A percentile compares a stretch with the other conserved stretches of the same genome.
Evolutionary conservation across 164 flowering plant species (phyloP).

Genomic region (Echeveria elegans): DNA sequence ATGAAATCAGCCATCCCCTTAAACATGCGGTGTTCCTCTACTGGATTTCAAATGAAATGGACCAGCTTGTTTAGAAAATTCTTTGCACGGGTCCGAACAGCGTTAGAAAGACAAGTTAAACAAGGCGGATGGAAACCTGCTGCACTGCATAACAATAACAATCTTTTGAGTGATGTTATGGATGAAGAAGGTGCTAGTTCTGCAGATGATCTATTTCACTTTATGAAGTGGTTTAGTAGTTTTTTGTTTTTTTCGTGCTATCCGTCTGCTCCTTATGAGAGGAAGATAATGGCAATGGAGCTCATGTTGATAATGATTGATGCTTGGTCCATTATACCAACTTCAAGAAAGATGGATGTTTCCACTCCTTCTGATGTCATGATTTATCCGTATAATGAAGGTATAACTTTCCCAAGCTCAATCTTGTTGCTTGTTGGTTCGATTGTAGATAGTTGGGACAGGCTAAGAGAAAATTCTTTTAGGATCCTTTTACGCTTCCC

Average conservation of each 20-base stretch:
- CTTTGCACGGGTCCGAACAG: constrained; percentile 81
- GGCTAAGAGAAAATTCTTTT: constrained; percentile 76
- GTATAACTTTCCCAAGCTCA: constrained; percentile 59
- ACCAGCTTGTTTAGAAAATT: constrained; percentile 85
- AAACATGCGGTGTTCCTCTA: constrained; percentile 93
- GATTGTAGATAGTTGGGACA: constrained; percentile 96
- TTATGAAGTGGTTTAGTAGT: constrained; percentile 85
- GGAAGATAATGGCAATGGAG: constrained; percentile 97
- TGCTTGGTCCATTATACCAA: constrained; percentile 62
- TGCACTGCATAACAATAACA: constrained; percentile 11
- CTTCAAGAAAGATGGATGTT: constrained; percentile 18
- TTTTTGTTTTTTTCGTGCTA: constrained; percentile 92
- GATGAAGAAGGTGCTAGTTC: constrained; percentile 20
- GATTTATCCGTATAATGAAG: constrained; percentile 58
- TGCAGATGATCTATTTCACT: constrained; percentile 61
- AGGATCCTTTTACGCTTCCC: constrained; percentile 78
- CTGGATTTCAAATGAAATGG: constrained; percentile 98
- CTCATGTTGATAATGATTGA: constrained; percentile 70
- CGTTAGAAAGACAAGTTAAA: constrained; percentile 83
- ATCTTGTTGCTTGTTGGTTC: constrained; percentile 80
- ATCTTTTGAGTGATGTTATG: constrained; percentile 14
- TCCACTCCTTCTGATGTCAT: constrained; percentile 18
- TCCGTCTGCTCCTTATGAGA: constrained; percentile 97
- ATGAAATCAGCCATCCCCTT: constrained; percentile 77
- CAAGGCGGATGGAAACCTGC: constrained; percentile 58